Base-by-base conservation (phyloP, 306 rosid genomes). In the Calophaca sinica region DNA sequence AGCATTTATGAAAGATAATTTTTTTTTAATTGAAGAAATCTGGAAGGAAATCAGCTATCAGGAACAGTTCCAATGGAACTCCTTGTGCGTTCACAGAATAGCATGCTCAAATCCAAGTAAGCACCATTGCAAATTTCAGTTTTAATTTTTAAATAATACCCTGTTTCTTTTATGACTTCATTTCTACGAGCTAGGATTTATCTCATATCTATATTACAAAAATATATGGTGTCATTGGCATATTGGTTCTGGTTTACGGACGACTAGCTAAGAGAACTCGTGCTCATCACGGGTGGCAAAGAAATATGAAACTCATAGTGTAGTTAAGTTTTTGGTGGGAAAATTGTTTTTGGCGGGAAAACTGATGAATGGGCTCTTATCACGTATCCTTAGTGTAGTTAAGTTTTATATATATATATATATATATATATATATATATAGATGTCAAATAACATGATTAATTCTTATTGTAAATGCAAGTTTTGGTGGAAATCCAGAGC, bases 401-500 rank as follows among this genome's bases (percentile, higher is more conserved):
- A 20, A 20, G 26, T 20, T 20, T 20, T 1, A 0, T 20, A 20
- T 20, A 20, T 20, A 20, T 0, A 20, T 20, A 20, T 20, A 20
- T 0, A 20, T 20, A 20, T 1, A 0, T 20, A 20, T 20, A 20
- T 20, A 20, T 0, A 20, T 20, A 20, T n/a, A 20, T 20, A 20
- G 26, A 20, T 20, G 26, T 0, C 26, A 20, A 20, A 20, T 20
- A 20, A 20, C 26, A 20, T 20, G 26, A 20, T 20, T 20, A 20
- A 4, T 46, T 79, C 28, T 70, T 53, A 59, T 48, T 51, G 62
- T 70, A 14, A 79, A 64, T 64, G 63, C 79, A 75, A 80, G 85
- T 62, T 77, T 80, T 73, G 85, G 87, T 45, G 83, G 83, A 68
- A 84, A 84, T 50, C 83, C 78, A 77, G 50, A 62, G 68, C 72